Base-by-base conservation (phyloP, 768 basidiomycete species). In the Tubosaeta sp. region DNA sequence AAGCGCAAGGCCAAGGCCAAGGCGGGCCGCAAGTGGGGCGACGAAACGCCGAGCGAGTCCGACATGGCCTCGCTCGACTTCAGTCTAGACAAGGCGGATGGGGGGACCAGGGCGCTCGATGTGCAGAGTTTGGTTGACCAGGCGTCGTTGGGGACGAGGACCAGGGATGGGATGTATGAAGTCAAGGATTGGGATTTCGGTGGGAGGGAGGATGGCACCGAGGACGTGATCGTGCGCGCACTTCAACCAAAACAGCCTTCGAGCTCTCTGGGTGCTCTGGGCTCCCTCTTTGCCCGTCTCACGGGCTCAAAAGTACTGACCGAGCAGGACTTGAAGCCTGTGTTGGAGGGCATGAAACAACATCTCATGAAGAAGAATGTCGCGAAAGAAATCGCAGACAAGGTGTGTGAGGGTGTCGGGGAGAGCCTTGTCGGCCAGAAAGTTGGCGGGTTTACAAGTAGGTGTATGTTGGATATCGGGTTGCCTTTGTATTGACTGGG, bases 361-460 rank as follows among this genome's bases (percentile, higher is more conserved):
- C 95, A 97, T 70, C 76, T 99, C 42, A 97, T 97, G 94, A 84
- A 88, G 72, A 98, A 98, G 77, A 99, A 99, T 63, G 97, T 99
- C 5, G 97, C 97, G 5, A 90, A 84, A 69, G 93, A 95, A 53
- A 97, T 98, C 56, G 79, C 95, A 12, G 92, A 95, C 55, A 92
- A 94, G 68, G 83, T 99, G 11, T 95, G 94, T 62, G 93, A 95
- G 65, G 84, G 89, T 6, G 93, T 99, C n/a, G 92, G 91, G 1
- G 84, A 91, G 63, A 82, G 81, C 39, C 77, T 99, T 31, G 79
- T 94, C 11, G 97, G 97, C 6, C 92, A 90, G 71, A 94, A 91
- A 69, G 82, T 95, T 9, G 90, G 90, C 41, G 83, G 93, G 1
- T 89, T 95, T 69, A 86, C 89, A 71, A 90, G 94, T 94, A 68